These are phyloP conservation scores for Ganoderma resinaceum DNA, from an alignment of 1,284 basidiomycete species.

Conservation along the genomic window DNA sequence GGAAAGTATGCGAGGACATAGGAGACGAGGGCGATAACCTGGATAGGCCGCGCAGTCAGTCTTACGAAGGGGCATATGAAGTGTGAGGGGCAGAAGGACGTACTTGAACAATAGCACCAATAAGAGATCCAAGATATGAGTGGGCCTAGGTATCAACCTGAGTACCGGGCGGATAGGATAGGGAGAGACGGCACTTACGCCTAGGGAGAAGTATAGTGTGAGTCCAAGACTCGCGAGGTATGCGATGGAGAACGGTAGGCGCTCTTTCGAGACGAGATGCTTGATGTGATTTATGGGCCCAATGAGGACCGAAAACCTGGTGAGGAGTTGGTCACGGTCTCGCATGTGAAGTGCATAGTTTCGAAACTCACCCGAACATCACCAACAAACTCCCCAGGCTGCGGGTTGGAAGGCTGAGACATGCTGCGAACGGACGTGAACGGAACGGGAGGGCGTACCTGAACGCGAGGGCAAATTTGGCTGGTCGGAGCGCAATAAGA, in stretches of 20 bases:
- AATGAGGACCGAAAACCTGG: constrained; percentile 84
- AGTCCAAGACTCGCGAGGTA: constrained; percentile 85
- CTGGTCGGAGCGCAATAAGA: constrained; percentile 81
- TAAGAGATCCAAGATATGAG: constrained; percentile 85
- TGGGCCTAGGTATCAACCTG: constrained; percentile 56
- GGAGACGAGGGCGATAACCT: constrained; percentile 83
- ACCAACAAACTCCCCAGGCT: constrained; percentile 86
- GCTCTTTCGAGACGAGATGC: constrained; percentile 85
- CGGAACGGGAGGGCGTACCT: constrained; percentile 54
- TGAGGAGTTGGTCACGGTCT: not conserved
- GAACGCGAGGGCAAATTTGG: constrained; percentile 91
- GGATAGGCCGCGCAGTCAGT: not conserved
- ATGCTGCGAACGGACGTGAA: not conserved
- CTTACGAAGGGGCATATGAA: not conserved
- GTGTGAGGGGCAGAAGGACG: constrained; percentile 13
- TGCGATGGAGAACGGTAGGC: constrained; percentile 86
- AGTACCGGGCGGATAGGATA: not conserved
- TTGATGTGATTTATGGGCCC: constrained; percentile 89
- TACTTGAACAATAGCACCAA: constrained; percentile 83
- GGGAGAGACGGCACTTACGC: constrained; percentile 55
- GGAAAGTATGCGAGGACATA: constrained; percentile 95
- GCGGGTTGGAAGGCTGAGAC: constrained; percentile 7
- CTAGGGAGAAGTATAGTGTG: constrained; percentile 90
- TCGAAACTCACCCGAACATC: constrained; percentile 78
- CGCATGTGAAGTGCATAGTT: no score